A percentile compares a stretch with the other conserved stretches of the same genome.
Evolutionary conservation across 169 alveolate species (phyloP).

Genomic region (Blepharisma undulans): DNA sequence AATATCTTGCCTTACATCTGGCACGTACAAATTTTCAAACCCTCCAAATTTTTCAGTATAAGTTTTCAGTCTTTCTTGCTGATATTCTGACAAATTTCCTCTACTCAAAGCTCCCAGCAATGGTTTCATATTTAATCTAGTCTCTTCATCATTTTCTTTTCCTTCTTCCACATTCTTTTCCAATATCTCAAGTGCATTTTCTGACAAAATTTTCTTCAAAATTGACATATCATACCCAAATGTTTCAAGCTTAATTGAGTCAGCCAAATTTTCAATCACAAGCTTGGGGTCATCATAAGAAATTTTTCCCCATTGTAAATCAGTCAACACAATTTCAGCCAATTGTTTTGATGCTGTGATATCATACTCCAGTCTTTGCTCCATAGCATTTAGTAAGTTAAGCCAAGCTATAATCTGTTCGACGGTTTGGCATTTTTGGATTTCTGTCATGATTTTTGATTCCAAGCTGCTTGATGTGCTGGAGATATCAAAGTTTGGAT

Average conservation of each 20-base stretch:
- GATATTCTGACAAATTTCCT: background rate
- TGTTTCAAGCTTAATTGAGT: background rate
- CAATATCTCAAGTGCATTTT: background rate
- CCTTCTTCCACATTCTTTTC: background rate
- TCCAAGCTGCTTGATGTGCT: background rate
- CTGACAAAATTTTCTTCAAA: background rate
- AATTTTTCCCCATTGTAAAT: background rate
- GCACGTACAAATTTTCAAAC: background rate
- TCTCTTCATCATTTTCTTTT: background rate
- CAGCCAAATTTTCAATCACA: background rate
- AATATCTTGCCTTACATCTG: background rate
- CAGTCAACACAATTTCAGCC: background rate
- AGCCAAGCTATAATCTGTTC: background rate
- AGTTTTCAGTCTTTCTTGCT: background rate
- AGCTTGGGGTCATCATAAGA: background rate
- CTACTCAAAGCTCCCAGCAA: background rate
- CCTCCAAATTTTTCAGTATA: background rate
- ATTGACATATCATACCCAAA: background rate
- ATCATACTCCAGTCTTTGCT: background rate
- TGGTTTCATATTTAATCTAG: background rate
- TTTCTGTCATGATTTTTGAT: background rate
- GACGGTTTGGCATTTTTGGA: background rate
- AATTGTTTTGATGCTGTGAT: background rate
- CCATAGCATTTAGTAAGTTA: background rate
- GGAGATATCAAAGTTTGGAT: background rate